phyloP scores from a whole-genome alignment of 1,284 basidiomycete species.

The Trichosporon inkin region DNA sequence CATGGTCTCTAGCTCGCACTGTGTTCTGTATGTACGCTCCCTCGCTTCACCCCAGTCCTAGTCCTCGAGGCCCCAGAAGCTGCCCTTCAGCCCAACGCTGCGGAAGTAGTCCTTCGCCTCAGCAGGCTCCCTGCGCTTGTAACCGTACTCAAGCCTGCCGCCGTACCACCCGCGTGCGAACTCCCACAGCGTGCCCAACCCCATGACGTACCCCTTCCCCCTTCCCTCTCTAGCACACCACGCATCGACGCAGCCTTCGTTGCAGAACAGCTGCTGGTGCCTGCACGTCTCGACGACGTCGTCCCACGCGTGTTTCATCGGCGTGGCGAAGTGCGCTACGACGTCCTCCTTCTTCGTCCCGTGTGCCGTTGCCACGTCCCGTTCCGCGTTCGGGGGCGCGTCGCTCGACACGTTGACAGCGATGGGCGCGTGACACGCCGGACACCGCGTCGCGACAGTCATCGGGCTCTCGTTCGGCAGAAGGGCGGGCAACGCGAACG shows the following conservation, averaged over 20 bases:
- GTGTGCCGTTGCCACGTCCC: not conserved
- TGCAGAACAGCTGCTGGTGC: conserved; percentile 13
- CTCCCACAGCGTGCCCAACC: conserved; percentile 13
- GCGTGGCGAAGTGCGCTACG: conserved; percentile 13
- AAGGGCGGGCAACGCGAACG: conserved; percentile 9
- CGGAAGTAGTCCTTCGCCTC: conserved; percentile 17
- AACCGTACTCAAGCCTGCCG: conserved; percentile 7
- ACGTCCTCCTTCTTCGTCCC: not conserved
- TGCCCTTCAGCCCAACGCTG: conserved; percentile 2
- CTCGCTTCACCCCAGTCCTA: not conserved
- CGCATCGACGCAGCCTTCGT: not conserved
- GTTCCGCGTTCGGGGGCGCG: not conserved
- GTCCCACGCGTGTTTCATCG: conserved; percentile 11
- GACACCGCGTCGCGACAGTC: conserved; percentile 13
- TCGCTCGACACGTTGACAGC: conserved; percentile 4
- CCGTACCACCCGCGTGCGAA: conserved; percentile 13
- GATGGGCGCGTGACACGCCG: conserved; percentile 1
- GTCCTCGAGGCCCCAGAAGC: conserved; percentile 14
- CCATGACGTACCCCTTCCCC: conserved; percentile 12
- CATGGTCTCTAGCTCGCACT: no score
- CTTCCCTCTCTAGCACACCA: not conserved
- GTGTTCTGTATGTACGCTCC: not conserved
- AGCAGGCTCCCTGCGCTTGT: conserved; percentile 9
- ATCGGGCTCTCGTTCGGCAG: not conserved
- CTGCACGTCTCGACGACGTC: conserved; percentile 17